phyloP scores from a whole-genome alignment of 257 asterid genomes.

The Solanum piurae region DNA sequence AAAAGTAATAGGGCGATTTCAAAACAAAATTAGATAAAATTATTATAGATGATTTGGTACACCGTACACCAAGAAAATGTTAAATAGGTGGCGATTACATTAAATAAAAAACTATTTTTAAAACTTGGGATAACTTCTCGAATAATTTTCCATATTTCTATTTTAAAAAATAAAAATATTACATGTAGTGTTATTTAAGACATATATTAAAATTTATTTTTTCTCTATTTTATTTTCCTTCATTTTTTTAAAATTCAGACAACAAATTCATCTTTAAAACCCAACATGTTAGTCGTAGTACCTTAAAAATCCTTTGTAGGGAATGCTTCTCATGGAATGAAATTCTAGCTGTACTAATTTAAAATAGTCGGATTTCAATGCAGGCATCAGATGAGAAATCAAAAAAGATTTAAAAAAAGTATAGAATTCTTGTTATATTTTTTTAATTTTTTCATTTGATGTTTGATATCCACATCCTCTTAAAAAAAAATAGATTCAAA shows the following conservation, averaged over 20 bases:
- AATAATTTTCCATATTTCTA: too few species aligned
- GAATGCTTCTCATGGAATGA: too few species aligned
- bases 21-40: too few species aligned
- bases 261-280: not conserved
- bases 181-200: not conserved
- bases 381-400: too few species aligned
- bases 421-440: too few species aligned
- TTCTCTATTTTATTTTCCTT: not conserved
- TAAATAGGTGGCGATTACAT: not conserved
- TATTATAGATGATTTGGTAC: too few species aligned
- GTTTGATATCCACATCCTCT: not conserved
- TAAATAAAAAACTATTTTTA: too few species aligned
- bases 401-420: too few species aligned
- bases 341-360: too few species aligned
- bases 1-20: not conserved
- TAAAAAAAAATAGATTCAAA: too few species aligned
- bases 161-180: too few species aligned
- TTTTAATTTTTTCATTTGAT: accelerated
- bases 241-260: not conserved
- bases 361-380: too few species aligned
- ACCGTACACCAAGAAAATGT: not conserved
- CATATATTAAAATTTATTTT: not conserved
- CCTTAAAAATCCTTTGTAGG: not conserved
- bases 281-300: not conserved
- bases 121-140: not conserved